These are phyloP conservation scores for Penicillium italicum DNA, from an alignment of 2,329 filamentous ascomycete species.

Conservation along the genomic window DNA sequence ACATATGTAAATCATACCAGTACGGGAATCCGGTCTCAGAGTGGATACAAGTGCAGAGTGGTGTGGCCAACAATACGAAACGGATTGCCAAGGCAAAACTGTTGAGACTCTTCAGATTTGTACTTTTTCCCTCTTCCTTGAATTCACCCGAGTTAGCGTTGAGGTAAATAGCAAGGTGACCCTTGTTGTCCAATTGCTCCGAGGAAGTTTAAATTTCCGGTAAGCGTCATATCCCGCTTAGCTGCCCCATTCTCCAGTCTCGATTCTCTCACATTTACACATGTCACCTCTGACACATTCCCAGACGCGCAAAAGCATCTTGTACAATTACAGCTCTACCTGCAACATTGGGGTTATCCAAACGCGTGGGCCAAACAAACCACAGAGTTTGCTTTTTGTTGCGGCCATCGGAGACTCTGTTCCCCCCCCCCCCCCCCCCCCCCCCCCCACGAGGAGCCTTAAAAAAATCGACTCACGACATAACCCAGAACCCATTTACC, in stretches of 20 bases:
- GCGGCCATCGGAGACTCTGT: slow-evolving; percentile 9
- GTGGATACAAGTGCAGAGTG: slow-evolving; percentile 3
- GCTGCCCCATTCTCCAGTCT: not conserved
- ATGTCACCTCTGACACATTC: not conserved
- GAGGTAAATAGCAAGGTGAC: not conserved
- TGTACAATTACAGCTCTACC: not conserved
- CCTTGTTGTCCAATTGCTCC: not conserved
- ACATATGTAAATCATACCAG: slow-evolving; percentile 4
- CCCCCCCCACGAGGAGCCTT: too few species aligned
- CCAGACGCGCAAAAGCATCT: not conserved
- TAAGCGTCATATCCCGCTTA: not conserved
- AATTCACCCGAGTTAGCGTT: not conserved
- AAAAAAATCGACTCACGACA: too few species aligned
- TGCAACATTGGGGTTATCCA: not conserved
- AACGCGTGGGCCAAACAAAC: not conserved
- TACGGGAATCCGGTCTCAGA: not conserved
- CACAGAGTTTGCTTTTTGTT: not conserved
- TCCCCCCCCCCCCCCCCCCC: too few species aligned
- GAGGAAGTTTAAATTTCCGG: not conserved
- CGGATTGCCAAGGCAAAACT: slow-evolving; percentile 7
- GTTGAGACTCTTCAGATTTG: not conserved
- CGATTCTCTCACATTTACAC: not conserved
- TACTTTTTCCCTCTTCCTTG: not conserved
- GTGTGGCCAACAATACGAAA: slow-evolving; percentile 1
- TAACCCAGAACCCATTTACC: not conserved